A percentile compares a stretch with the other conserved stretches of the same genome.
Evolutionary conservation across 306 rosid genomes (phyloP).

Genomic region (Mucuna pruriens): DNA sequence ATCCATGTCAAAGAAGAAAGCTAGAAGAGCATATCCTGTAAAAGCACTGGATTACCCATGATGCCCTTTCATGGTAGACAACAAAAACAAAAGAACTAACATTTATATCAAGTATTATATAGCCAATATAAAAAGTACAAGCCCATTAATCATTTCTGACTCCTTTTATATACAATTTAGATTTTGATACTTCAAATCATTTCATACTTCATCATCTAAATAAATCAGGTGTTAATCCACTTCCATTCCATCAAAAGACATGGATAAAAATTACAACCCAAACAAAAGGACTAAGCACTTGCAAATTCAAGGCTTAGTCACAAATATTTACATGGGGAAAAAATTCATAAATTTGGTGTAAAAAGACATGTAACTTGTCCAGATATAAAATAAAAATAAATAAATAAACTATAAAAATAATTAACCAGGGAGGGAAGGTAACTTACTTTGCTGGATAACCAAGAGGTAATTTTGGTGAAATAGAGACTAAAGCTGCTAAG

Average conservation of each 20-base stretch:
- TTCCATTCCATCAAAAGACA: slow-evolving; percentile 12
- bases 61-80: slow-evolving; percentile 27
- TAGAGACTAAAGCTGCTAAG: slow-evolving; percentile 88
- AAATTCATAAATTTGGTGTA: slow-evolving; percentile 3
- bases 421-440: background rate
- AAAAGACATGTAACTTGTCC: background rate
- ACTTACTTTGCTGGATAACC: slow-evolving; percentile 93
- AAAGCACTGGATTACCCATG: background rate
- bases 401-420: background rate
- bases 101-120: slow-evolving; percentile 13
- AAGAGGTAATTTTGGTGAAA: slow-evolving; percentile 90
- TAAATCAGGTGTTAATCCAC: background rate
- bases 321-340: background rate
- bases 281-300: slow-evolving; percentile 9
- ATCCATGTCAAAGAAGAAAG: slow-evolving; percentile 28
- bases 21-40: slow-evolving; percentile 12
- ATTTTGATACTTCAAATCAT: slow-evolving; percentile 7
- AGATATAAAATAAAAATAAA: slow-evolving; percentile 2
- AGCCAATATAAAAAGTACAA: background rate
- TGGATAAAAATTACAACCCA: slow-evolving; percentile 30
- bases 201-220: slow-evolving; percentile 8
- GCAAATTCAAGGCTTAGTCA: slow-evolving; percentile 21
- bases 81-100: slow-evolving; percentile 17
- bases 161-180: background rate
- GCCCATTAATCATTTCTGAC: slow-evolving; percentile 12